phyloP scores from a whole-genome alignment of 2,329 filamentous ascomycete species.

The Penicillium sp. region DNA sequence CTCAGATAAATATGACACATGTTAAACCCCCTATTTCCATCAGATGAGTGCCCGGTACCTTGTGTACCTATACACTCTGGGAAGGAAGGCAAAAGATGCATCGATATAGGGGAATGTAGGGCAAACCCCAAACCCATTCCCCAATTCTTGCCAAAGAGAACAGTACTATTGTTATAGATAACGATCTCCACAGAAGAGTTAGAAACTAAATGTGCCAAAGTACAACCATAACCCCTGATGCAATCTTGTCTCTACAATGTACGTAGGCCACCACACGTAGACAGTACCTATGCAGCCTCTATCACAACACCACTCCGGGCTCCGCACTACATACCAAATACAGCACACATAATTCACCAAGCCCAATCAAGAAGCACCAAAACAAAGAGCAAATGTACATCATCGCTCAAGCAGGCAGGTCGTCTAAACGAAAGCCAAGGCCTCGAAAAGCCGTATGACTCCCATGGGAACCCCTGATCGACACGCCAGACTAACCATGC shows the following conservation, averaged over 20 bases:
- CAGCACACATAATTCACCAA: not conserved
- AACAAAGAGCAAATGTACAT: not conserved
- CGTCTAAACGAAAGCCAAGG: not conserved
- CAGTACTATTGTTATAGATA: not conserved
- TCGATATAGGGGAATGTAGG: not conserved
- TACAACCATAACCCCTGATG: not conserved
- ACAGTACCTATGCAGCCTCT: not conserved
- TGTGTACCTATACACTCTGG: not conserved
- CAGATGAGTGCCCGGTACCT: not conserved
- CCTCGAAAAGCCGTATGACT: slow-evolving; percentile 2
- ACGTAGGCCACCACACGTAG: not conserved
- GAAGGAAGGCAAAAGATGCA: not conserved
- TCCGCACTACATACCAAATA: not conserved
- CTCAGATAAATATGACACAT: not conserved
- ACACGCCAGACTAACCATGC: slow-evolving; percentile 1
- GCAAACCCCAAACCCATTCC: not conserved
- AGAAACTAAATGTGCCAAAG: not conserved
- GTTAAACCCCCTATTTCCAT: too few relatives aligned
- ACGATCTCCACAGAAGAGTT: not conserved
- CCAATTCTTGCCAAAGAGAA: not conserved
- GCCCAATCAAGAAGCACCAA: not conserved
- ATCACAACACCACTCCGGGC: not conserved
- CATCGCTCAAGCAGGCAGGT: slow-evolving; percentile 9
- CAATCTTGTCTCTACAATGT: not conserved
- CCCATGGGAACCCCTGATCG: slow-evolving; percentile 9